Percentiles rank a stretch among this genome's conserved stretches.
Conservation (phyloP, 2,329 filamentous ascomycete species). For the Teratosphaeria viscida region DNA sequence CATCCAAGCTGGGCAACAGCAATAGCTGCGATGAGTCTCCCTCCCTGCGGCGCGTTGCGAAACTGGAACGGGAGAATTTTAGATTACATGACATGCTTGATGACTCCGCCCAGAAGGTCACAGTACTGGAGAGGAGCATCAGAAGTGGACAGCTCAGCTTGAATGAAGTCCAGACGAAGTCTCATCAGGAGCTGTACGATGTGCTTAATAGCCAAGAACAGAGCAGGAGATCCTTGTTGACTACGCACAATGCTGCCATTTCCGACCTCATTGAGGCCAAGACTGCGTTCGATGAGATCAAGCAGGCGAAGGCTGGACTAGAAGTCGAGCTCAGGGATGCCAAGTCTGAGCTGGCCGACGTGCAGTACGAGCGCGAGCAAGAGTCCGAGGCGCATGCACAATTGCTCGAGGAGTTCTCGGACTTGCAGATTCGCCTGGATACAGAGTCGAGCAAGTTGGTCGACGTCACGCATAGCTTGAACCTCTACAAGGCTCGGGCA, state of each 20-base stretch:
- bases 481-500: slow-evolving; percentile 80
- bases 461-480: slow-evolving; percentile 74
- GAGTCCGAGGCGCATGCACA: slow-evolving; percentile 81
- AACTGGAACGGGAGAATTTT: slow-evolving; percentile 85
- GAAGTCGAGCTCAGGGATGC: slow-evolving; percentile 83
- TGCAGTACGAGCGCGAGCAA: slow-evolving; percentile 68
- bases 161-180: slow-evolving; percentile 83
- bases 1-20: slow-evolving; percentile 45
- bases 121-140: slow-evolving; percentile 75
- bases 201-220: slow-evolving; percentile 89
- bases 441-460: slow-evolving; percentile 74
- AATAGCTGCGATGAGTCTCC: slow-evolving; percentile 61
- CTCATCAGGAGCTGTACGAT: slow-evolving; percentile 88
- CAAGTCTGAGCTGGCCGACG: slow-evolving; percentile 72
- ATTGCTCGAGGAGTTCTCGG: slow-evolving; percentile 81
- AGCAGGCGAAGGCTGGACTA: slow-evolving; percentile 64
- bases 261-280: slow-evolving; percentile 81
- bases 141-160: slow-evolving; percentile 78
- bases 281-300: slow-evolving; percentile 74
- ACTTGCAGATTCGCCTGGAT: slow-evolving; percentile 86
- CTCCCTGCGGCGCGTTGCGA: slow-evolving; percentile 70
- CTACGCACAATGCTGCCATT: slow-evolving; percentile 76
- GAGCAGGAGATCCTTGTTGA: slow-evolving; percentile 67
- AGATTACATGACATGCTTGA: slow-evolving; percentile 89
- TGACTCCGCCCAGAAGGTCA: slow-evolving; percentile 86